Evolutionary conservation across 148 eudicot genomes (phyloP).

Genomic region (Chenopodium album): DNA sequence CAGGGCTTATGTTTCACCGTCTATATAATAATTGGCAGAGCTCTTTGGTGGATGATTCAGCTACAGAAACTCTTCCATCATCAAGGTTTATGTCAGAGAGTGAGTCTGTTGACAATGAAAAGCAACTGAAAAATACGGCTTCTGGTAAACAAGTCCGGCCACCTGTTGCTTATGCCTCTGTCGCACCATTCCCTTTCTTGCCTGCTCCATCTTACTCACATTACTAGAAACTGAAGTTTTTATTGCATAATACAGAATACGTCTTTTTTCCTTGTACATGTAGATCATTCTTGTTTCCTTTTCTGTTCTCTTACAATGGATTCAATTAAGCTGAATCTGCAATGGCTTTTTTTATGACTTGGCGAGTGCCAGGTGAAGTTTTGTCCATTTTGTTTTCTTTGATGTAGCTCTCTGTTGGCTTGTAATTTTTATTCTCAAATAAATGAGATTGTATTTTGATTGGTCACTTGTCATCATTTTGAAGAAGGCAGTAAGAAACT

Average conservation of each 20-base stretch:
- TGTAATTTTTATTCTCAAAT: neutral
- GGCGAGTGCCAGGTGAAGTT: neutral
- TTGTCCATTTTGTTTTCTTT: neutral
- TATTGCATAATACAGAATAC: neutral
- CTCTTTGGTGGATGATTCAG: conserved; percentile 23
- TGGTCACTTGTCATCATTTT: neutral
- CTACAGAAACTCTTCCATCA: conserved; percentile 18
- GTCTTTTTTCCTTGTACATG: neutral
- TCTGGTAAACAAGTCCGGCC: conserved; percentile 39
- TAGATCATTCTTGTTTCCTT: conserved; percentile 1
- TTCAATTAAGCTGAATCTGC: neutral
- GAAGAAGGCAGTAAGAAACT: neutral
- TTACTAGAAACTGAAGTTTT: conserved; percentile 18
- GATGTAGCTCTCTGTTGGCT: neutral
- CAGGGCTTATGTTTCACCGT: conserved; percentile 85
- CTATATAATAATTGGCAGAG: conserved; percentile 48
- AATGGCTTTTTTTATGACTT: neutral
- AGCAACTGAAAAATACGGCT: conserved; percentile 20
- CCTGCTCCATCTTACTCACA: conserved; percentile 66
- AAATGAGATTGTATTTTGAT: neutral
- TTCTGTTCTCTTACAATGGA: neutral
- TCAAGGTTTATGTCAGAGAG: conserved; percentile 19
- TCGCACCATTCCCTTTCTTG: conserved; percentile 95
- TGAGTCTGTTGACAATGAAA: conserved; percentile 13
- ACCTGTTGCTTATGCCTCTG: conserved; percentile 91